Conservation (phyloP, 2,329 filamentous ascomycete genomes). For the Colletotrichum karsti region DNA sequence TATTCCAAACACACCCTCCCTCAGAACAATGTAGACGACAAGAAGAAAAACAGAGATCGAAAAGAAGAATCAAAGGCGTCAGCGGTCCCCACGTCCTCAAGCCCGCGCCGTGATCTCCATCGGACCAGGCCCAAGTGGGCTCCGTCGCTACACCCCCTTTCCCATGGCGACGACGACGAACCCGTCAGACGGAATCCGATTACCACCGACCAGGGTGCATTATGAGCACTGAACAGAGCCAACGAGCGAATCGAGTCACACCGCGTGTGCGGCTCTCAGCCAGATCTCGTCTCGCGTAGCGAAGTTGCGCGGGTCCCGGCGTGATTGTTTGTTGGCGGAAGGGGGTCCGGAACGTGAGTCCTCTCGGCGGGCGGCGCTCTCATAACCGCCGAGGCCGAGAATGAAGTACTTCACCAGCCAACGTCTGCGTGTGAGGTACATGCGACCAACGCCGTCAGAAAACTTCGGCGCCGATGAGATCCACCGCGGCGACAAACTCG, state of each 20-base stretch:
- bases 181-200: not conserved
- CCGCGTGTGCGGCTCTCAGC: not conserved
- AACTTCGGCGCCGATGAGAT: not conserved
- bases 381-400: not conserved
- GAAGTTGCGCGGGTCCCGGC: not conserved
- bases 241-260: not conserved
- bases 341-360: not conserved
- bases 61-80: conserved; percentile 4
- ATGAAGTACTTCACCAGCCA: not conserved
- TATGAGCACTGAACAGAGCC: not conserved
- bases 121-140: conserved; percentile 1
- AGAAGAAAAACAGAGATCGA: not conserved
- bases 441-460: not conserved
- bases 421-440: not conserved
- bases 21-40: not conserved
- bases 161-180: not conserved
- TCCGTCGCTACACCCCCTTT: not conserved
- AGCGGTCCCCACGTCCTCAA: conserved; percentile 11
- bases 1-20: not conserved
- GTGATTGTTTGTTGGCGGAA: not conserved
- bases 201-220: not conserved
- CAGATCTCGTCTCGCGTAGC: not conserved
- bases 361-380: not conserved
- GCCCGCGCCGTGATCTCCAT: conserved; percentile 6
- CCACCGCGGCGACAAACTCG: not conserved